phyloP scores from a whole-genome alignment of 2,329 filamentous ascomycete species.

The Thielaviopsis punctulata region DNA sequence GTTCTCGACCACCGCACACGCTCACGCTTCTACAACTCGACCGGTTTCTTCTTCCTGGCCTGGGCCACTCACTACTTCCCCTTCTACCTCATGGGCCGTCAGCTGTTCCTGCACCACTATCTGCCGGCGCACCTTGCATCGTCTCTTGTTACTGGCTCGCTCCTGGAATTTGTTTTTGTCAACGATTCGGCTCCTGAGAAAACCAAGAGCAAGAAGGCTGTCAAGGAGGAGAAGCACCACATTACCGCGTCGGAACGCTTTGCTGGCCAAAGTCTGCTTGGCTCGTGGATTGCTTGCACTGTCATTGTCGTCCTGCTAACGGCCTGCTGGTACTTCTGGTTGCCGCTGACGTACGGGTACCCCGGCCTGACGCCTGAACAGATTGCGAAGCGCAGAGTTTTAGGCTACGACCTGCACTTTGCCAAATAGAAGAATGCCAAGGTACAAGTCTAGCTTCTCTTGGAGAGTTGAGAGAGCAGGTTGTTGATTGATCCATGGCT shows the following conservation, averaged over 20 bases:
- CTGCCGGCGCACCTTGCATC: conserved; percentile 87
- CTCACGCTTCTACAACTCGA: conserved; percentile 91
- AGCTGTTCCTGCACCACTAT: conserved; percentile 96
- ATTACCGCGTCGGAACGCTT: conserved; percentile 69
- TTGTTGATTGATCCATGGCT: background rate
- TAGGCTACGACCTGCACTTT: conserved; percentile 95
- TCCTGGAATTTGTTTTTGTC: conserved; percentile 93
- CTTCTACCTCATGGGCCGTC: conserved; percentile 95
- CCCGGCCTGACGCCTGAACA: conserved; percentile 67
- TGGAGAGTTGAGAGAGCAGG: background rate
- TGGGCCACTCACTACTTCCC: conserved; percentile 97
- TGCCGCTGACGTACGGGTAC: conserved; percentile 87
- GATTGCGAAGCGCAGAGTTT: conserved; percentile 77
- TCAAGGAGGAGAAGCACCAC: conserved; percentile 36
- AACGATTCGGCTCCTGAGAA: conserved; percentile 33
- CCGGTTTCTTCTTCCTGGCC: conserved; percentile 95
- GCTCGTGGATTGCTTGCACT: conserved; percentile 60
- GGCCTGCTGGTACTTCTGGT: conserved; percentile 80
- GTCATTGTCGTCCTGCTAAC: conserved; percentile 52
- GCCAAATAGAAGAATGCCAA: conserved; percentile 52
- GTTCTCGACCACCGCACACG: conserved; percentile 88
- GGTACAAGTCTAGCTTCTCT: background rate
- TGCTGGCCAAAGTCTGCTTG: conserved; percentile 57
- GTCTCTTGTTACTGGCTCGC: conserved; percentile 70
- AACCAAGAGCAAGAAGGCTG: conserved; percentile 21